These are phyloP conservation scores for Metschnikowia sp. DNA, from an alignment of 805 yeast genomes.

Conservation along the genomic window DNA sequence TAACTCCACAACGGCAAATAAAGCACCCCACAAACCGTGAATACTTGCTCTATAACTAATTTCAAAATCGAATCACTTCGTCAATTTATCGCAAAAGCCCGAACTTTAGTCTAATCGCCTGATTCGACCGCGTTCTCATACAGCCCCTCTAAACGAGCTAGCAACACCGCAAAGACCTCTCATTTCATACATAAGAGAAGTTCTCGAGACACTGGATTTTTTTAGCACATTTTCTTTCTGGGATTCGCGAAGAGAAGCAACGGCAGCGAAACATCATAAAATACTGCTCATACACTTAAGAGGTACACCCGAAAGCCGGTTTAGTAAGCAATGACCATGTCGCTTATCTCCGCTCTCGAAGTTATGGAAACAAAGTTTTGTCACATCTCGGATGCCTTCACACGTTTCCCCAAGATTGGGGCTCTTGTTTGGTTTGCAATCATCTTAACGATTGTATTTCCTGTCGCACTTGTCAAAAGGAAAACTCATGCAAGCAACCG, in stretches of 20 bases:
- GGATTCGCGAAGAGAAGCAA: too few species aligned
- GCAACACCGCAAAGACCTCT: too few species aligned
- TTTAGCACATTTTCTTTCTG: too few species aligned
- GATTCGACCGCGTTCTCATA: too few species aligned
- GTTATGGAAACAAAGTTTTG: background rate
- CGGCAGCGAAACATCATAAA: background rate
- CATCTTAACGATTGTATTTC: background rate
- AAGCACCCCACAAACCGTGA: background rate
- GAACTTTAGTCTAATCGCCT: too few species aligned
- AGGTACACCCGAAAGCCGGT: background rate
- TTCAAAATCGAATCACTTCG: too few species aligned
- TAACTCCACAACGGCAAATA: background rate
- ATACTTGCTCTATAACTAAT: too few species aligned
- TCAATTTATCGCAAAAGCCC: too few species aligned
- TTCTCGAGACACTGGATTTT: too few species aligned
- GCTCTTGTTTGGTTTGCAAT: constrained; percentile 4
- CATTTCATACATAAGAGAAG: too few species aligned
- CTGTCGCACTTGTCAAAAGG: background rate
- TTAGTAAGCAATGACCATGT: background rate
- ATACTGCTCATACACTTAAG: background rate
- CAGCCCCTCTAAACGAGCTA: too few species aligned
- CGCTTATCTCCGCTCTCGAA: background rate
- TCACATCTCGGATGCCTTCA: background rate
- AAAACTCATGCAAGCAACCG: background rate
- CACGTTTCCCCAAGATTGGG: constrained; percentile 1